A percentile compares a stretch with the other conserved stretches of the same genome.
Evolutionary conservation across 345 rosid species (phyloP).

Genomic region (Moringa oleifera): DNA sequence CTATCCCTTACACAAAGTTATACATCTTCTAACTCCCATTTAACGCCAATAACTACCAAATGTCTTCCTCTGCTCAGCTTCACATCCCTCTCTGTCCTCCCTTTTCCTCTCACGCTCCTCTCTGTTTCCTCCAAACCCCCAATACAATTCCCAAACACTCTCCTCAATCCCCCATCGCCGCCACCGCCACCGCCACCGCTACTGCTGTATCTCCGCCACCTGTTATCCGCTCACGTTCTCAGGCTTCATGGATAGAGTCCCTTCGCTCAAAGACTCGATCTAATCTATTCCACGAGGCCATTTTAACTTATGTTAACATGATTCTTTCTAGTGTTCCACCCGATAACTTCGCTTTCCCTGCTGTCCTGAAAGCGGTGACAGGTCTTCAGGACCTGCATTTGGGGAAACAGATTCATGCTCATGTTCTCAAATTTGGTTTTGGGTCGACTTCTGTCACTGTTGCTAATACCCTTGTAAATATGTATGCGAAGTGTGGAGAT

Average conservation of each 20-base stretch:
- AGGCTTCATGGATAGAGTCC: slow-evolving; percentile 57
- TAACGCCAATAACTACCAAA: neutral
- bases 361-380: slow-evolving; percentile 57
- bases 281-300: slow-evolving; percentile 53
- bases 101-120: slow-evolving; percentile 15
- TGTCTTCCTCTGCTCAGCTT: slow-evolving; percentile 19
- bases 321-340: slow-evolving; percentile 42
- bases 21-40: neutral
- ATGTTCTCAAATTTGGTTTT: slow-evolving; percentile 64
- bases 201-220: slow-evolving; percentile 17
- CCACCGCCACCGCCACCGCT: slow-evolving; percentile 6
- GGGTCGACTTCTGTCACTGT: slow-evolving; percentile 40
- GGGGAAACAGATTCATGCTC: slow-evolving; percentile 78
- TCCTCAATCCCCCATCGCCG: slow-evolving; percentile 11
- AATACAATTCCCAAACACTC: slow-evolving; percentile 13
- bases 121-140: slow-evolving; percentile 20
- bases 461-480: slow-evolving; percentile 67
- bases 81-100: slow-evolving; percentile 13
- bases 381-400: slow-evolving; percentile 46
- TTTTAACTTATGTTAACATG: slow-evolving; percentile 61
- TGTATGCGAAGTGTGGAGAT: slow-evolving; percentile 65
- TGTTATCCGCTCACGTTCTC: slow-evolving; percentile 24
- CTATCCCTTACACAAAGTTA: neutral
- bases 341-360: slow-evolving; percentile 74
- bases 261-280: slow-evolving; percentile 56